Percentiles rank a stretch among this genome's conserved stretches.
Conservation (phyloP, 306 rosid genomes). For the Carpinus fangiana region DNA sequence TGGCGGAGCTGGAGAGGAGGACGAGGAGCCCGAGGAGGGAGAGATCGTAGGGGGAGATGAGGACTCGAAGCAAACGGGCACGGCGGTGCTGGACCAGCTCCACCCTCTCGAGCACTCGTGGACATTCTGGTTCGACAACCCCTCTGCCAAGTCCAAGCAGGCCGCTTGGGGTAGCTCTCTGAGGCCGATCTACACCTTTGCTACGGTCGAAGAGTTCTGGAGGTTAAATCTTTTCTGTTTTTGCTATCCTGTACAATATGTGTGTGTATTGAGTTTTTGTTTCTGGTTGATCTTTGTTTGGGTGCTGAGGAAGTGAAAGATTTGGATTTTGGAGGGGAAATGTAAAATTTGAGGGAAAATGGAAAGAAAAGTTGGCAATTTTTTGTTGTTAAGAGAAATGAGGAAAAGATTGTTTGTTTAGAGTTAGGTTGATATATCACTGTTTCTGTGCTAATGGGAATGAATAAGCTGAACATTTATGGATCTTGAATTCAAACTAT, state of each 20-base stretch:
- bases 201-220: slow-evolving; percentile 90
- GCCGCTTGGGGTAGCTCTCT: slow-evolving; percentile 71
- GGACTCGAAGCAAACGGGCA: slow-evolving; percentile 39
- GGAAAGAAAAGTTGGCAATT: not conserved
- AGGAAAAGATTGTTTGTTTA: not conserved
- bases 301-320: slow-evolving; percentile 1
- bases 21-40: slow-evolving; percentile 67
- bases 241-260: not conserved
- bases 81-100: slow-evolving; percentile 33
- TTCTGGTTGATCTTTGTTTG: slow-evolving; percentile 6
- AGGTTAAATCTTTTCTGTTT: slow-evolving; percentile 41
- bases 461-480: not conserved
- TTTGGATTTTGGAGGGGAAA: not conserved
- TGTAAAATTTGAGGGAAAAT: not conserved
- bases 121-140: slow-evolving; percentile 96
- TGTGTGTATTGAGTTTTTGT: not conserved
- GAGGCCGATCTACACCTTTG: slow-evolving; percentile 72
- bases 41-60: slow-evolving; percentile 71
- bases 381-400: not conserved
- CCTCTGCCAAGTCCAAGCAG: slow-evolving; percentile 59
- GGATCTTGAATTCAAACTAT: not conserved
- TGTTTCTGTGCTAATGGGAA: not conserved
- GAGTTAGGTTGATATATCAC: not conserved
- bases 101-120: slow-evolving; percentile 85
- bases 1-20: slow-evolving; percentile 34